A percentile compares a stretch with the other conserved stretches of the same genome.
phyloP scores from a whole-genome alignment of 768 basidiomycete genomes.

The Lactifluus volemus region DNA sequence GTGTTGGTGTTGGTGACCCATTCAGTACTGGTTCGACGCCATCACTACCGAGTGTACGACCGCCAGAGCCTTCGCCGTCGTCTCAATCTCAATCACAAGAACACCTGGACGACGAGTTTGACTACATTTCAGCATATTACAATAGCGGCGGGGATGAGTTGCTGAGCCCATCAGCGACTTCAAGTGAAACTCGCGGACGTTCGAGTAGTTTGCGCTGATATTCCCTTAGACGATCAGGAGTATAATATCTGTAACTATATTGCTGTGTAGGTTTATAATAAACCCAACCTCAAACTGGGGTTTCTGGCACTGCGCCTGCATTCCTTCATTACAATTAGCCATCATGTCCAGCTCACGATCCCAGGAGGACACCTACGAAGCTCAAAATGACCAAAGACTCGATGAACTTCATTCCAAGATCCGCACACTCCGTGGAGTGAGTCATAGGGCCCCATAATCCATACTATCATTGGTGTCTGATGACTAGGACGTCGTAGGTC shows the following conservation, averaged over 20 bases:
- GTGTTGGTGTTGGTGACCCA: too few relatives aligned
- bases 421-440: conserved; percentile 70
- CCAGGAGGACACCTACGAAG: conserved; percentile 68
- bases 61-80: neutral
- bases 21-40: neutral
- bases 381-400: conserved; percentile 77
- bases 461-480: neutral
- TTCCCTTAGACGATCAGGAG: neutral
- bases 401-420: conserved; percentile 83
- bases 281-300: conserved; percentile 9
- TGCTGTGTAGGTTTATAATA: neutral
- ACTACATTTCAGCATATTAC: conserved; percentile 51
- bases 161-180: neutral
- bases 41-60: neutral
- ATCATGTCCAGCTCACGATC: conserved; percentile 20
- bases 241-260: neutral
- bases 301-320: neutral
- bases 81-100: conserved; percentile 8
- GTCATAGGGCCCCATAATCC: conserved; percentile 14
- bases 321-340: neutral
- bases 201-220: conserved; percentile 9
- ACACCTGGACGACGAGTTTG: conserved; percentile 39
- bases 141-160: conserved; percentile 2
- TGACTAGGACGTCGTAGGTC: conserved; percentile 37
- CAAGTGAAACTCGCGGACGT: neutral